Conservation (phyloP, 495 filamentous ascomycete genomes). For the Podospora bellae-mahoneyi region DNA sequence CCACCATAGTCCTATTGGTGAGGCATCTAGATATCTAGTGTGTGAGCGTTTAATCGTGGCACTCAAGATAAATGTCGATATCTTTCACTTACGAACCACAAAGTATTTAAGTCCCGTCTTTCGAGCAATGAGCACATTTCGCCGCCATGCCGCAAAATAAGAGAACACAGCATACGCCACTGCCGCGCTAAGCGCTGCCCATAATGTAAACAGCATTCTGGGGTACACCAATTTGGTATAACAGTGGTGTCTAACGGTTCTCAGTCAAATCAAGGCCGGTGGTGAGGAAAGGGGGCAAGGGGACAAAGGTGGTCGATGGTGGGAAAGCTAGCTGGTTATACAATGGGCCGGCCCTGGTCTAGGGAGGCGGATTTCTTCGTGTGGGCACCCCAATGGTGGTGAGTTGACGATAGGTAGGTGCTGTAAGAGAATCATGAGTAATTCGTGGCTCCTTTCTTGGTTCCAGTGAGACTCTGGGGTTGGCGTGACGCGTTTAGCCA, state of each 20-base stretch:
- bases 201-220: not conserved
- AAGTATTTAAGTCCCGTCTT: slow-evolving; percentile 43
- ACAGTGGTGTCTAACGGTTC: not conserved
- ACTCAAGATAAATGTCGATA: not conserved
- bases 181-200: not conserved
- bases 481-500: not conserved
- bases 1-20: slow-evolving; percentile 47
- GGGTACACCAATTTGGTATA: not conserved
- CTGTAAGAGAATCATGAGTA: not conserved
- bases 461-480: too few relatives aligned
- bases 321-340: not conserved
- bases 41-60: not conserved
- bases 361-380: not conserved
- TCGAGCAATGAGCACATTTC: slow-evolving; percentile 46
- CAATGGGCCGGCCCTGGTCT: not conserved
- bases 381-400: not conserved
- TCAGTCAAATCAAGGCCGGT: not conserved
- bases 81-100: slow-evolving; percentile 42
- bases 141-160: slow-evolving; percentile 7
- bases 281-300: not conserved
- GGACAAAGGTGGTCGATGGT: not conserved
- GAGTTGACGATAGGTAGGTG: not conserved
- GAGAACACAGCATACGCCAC: not conserved
- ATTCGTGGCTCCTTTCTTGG: not conserved
- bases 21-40: slow-evolving; percentile 33